phyloP scores from a whole-genome alignment of 2,329 filamentous ascomycete genomes.

The Aureobasidium mangrovei region DNA sequence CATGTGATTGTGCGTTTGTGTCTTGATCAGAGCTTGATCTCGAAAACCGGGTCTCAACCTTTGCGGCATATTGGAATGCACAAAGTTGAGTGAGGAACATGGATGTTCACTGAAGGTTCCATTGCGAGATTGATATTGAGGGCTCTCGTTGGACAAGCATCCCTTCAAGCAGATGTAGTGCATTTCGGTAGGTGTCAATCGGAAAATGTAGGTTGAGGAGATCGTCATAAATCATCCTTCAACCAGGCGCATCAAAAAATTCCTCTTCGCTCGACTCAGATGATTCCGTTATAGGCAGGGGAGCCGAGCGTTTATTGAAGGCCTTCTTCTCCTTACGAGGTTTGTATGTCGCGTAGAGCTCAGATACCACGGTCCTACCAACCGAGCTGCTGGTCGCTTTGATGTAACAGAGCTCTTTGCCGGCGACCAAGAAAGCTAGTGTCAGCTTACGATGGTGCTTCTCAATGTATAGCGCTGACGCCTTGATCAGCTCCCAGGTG shows the following conservation, averaged over 20 bases:
- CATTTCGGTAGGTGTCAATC: no score
- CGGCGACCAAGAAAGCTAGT: constrained; percentile 34
- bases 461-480: constrained; percentile 33
- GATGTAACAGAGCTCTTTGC: constrained; percentile 30
- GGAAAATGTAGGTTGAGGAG: no score
- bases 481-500: constrained; percentile 39
- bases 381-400: constrained; percentile 23
- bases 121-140: no score
- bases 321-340: constrained; percentile 9
- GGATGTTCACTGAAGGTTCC: no score
- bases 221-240: not conserved
- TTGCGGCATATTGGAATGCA: no score
- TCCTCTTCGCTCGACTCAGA: constrained; percentile 9
- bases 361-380: not conserved
- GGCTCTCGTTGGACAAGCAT: no score
- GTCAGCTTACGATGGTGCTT: constrained; percentile 19
- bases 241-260: constrained; percentile 5
- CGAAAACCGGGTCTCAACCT: no score
- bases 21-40: no score
- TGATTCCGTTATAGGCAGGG: not conserved
- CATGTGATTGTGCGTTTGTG: no score
- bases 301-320: not conserved
- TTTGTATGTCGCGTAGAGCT: constrained; percentile 5
- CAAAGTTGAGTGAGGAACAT: no score
- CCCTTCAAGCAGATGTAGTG: no score